Percentiles rank a stretch among this genome's conserved stretches.
These are phyloP conservation scores for Simplicillium aogashimaense DNA, from an alignment of 2,329 filamentous ascomycete species.

Conservation along the genomic window DNA sequence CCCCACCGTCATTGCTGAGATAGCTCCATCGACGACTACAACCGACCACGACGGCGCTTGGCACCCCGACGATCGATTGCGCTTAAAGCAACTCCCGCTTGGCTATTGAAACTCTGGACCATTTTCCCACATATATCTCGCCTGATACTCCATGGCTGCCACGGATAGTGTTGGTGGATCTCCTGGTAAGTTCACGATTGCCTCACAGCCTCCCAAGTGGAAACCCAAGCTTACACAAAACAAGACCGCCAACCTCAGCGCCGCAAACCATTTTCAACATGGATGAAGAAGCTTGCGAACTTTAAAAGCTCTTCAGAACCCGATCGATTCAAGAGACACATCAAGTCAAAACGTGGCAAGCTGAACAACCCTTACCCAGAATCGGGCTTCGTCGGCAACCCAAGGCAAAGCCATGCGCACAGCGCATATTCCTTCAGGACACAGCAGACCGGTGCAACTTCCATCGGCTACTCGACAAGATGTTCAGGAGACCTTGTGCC, in stretches of 20 bases:
- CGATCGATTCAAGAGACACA: constrained; percentile 29
- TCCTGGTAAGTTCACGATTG: too few species aligned
- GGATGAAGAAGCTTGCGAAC: constrained; percentile 88
- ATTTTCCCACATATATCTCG: too few species aligned
- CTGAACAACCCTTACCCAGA: constrained; percentile 91
- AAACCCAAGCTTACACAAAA: constrained; percentile 20
- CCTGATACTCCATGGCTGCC: too few species aligned
- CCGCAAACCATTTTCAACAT: constrained; percentile 78
- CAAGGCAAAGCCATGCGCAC: constrained; percentile 13
- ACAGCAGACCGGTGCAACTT: constrained; percentile 43
- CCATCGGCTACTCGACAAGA: constrained; percentile 49
- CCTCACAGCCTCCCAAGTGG: too few species aligned
- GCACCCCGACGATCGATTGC: too few species aligned
- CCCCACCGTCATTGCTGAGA: too few species aligned
- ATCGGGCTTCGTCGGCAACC: constrained; percentile 48
- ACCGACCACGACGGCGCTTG: too few species aligned
- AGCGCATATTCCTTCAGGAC: constrained; percentile 47
- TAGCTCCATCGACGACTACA: too few species aligned
- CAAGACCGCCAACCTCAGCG: constrained; percentile 59
- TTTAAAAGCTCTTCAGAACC: constrained; percentile 67
- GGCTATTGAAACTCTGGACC: too few species aligned
- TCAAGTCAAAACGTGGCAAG: constrained; percentile 46
- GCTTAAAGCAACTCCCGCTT: too few species aligned
- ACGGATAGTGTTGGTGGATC: too few species aligned
- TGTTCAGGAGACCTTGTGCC: constrained; percentile 49